phyloP scores from a whole-genome alignment of 371 early-diverging fungal species.

The Caulochytrium protostelioides region DNA sequence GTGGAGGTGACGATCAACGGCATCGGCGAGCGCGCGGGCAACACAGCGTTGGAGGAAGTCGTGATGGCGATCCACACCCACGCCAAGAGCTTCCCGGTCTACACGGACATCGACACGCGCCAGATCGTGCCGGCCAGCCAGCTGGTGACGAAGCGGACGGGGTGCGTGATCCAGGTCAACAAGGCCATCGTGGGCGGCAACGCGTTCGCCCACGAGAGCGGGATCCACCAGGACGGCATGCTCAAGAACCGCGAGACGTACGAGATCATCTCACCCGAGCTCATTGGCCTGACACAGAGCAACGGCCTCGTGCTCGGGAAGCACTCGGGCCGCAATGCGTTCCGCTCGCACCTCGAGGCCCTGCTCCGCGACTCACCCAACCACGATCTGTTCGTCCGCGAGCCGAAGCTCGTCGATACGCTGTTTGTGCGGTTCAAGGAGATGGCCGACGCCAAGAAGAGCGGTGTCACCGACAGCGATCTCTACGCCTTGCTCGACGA shows the following conservation, averaged over 20 bases:
- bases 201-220: slow-evolving; percentile 91
- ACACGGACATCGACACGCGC: slow-evolving; percentile 61
- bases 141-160: slow-evolving; percentile 62
- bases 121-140: slow-evolving; percentile 66
- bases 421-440: slow-evolving; percentile 72
- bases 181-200: slow-evolving; percentile 93
- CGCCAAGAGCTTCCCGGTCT: slow-evolving; percentile 56
- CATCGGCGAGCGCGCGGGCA: slow-evolving; percentile 94
- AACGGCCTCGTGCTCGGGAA: slow-evolving; percentile 75
- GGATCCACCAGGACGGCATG: slow-evolving; percentile 94
- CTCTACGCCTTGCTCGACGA: slow-evolving; percentile 61
- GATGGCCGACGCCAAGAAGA: slow-evolving; percentile 70
- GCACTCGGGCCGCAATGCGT: slow-evolving; percentile 86
- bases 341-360: slow-evolving; percentile 53
- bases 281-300: slow-evolving; percentile 59
- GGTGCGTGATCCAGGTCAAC: slow-evolving; percentile 88
- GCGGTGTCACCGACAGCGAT: slow-evolving; percentile 67
- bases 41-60: slow-evolving; percentile 84
- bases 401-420: slow-evolving; percentile 36
- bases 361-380: slow-evolving; percentile 14
- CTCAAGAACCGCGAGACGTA: slow-evolving; percentile 83
- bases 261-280: slow-evolving; percentile 81
- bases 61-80: slow-evolving; percentile 85
- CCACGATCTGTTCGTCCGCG: slow-evolving; percentile 7
- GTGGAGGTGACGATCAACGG: slow-evolving; percentile 94